Base-by-base conservation (phyloP, 1,284 basidiomycete genomes). In the Fomitopsis schrenkii region DNA sequence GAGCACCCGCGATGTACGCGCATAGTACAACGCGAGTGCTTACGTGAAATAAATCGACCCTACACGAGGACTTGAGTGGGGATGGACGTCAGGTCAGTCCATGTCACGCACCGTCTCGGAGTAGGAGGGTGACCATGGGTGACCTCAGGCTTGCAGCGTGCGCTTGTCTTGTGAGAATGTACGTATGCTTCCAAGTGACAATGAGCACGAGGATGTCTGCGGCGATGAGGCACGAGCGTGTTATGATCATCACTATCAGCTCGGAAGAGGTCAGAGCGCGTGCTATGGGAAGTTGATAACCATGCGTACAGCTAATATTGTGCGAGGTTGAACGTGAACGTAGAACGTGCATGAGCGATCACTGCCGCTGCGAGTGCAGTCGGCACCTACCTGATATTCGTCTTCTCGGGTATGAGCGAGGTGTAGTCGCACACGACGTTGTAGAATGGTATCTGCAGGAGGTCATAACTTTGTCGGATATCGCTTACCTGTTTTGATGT, bases 171-270 rank as follows among this genome's bases (percentile, higher is more conserved):
- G 42, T 48, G 19, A 62, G 56, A 2, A 19, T 53, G 33, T 64
- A 62, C 15, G 63, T 64, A 12, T 58, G 38, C 56, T 44, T 55
- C 63, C 63, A 64, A 1, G 63, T 64, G 6, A 64, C 57, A 19
- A 36, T 1, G 14, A 64, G 59, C 7, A 64, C 61, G 22, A 62
- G 35, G 14, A 57, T 28, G 57, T 64, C 63, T 5, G 61, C 48
- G 0, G 57, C 30, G 33, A 64, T 61, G 9, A 57, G 35, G 36
- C 60, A 55, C 1, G 60, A n/a, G 3, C 63, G 63, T 9, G 56
- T 58, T 12, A 36, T 22, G 5, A 63, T 53, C 12, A 59, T 30
- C 9, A 63, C 62, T 63, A 26, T 17, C 57, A 50, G 10, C 6
- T 35, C 35, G 54, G 52, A 15, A 26, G 38, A 40, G 9, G 14